phyloP scores from a whole-genome alignment of 345 rosid genomes.

The Salix arbutifolia region DNA sequence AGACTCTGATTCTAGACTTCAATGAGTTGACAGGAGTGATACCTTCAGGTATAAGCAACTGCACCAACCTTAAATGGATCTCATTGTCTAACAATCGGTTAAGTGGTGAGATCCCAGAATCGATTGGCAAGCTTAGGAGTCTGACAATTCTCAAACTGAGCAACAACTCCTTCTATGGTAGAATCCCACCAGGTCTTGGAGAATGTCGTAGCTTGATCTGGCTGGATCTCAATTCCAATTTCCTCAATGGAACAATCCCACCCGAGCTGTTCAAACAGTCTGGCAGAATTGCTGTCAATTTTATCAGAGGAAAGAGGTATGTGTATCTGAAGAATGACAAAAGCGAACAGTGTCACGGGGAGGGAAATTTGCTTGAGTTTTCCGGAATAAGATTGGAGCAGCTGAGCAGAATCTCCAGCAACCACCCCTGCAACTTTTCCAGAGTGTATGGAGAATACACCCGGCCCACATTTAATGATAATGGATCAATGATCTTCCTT shows the following conservation, averaged over 20 bases:
- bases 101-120: conserved; percentile 70
- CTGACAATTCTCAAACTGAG: conserved; percentile 91
- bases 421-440: conserved; percentile 81
- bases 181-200: conserved; percentile 86
- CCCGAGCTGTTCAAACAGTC: conserved; percentile 77
- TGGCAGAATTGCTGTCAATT: conserved; percentile 71
- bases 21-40: conserved; percentile 69
- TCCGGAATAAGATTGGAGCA: conserved; percentile 67
- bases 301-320: conserved; percentile 71
- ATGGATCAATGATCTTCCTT: conserved; percentile 90
- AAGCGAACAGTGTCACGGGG: conserved; percentile 78
- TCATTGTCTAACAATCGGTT: conserved; percentile 77
- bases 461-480: conserved; percentile 73
- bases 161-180: conserved; percentile 74
- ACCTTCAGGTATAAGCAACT: conserved; percentile 72
- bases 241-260: conserved; percentile 68
- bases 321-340: conserved; percentile 77
- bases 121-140: conserved; percentile 64
- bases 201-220: conserved; percentile 84
- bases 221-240: conserved; percentile 85
- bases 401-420: conserved; percentile 52
- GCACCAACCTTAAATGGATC: conserved; percentile 77
- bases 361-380: conserved; percentile 86
- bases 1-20: conserved; percentile 86
- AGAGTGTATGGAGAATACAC: conserved; percentile 67